phyloP scores from a whole-genome alignment of 306 rosid genomes.

The Adenanthera pavonina region DNA sequence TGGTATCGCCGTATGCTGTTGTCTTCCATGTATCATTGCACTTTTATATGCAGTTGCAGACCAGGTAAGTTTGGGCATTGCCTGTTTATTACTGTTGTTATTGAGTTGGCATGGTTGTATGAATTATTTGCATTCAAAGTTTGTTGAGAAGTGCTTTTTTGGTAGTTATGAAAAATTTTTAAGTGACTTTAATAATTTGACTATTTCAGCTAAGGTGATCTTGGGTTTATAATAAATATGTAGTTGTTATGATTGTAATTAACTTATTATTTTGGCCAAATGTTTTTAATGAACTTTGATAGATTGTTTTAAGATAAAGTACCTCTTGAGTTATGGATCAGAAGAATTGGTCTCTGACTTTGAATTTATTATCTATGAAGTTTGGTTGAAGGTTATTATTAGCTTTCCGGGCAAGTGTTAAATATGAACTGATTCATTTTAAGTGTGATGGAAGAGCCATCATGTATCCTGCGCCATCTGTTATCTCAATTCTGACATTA shows the following conservation, averaged over 20 bases:
- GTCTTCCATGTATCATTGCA: constrained; percentile 92
- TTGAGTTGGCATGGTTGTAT: neutral
- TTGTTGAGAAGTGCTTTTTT: constrained; percentile 27
- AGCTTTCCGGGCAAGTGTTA: constrained; percentile 16
- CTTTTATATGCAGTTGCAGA: constrained; percentile 95
- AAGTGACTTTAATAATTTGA: constrained; percentile 9
- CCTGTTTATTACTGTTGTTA: constrained; percentile 13
- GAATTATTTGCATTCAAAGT: constrained; percentile 19
- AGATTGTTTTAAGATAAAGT: neutral
- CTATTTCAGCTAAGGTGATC: neutral
- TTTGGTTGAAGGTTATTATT: neutral
- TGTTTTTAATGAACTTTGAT: neutral
- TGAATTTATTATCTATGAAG: neutral
- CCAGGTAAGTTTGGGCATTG: constrained; percentile 63
- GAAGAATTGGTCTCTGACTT: neutral
- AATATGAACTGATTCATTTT: constrained; percentile 24
- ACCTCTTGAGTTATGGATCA: neutral
- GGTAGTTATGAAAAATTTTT: neutral
- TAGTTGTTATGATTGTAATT: neutral
- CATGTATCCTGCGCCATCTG: no score
- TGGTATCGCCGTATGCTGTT: constrained; percentile 96
- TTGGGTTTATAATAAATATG: neutral
- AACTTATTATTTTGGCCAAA: neutral
- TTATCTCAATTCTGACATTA: neutral
- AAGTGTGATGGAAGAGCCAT: neutral